Conservation (phyloP, 2,329 filamentous ascomycete genomes). For the Polychaeton citri region DNA sequence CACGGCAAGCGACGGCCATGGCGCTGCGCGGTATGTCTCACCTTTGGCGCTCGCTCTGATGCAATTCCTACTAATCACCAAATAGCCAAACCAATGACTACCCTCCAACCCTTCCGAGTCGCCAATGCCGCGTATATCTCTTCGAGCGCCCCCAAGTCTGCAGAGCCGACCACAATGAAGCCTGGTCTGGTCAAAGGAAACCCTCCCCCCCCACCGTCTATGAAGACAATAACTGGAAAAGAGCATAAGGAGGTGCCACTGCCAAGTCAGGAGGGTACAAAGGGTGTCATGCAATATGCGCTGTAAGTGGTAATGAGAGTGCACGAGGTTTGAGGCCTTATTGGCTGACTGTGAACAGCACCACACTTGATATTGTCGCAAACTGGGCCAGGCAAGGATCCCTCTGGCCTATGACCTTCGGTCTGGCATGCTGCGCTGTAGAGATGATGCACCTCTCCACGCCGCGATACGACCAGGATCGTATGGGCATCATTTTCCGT, state of each 20-base stretch:
- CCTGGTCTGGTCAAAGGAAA: constrained; percentile 39
- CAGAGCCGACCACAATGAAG: constrained; percentile 41
- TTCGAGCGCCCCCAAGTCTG: constrained; percentile 50
- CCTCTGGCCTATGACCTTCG: constrained; percentile 81
- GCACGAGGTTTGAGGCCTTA: not conserved
- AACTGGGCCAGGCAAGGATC: constrained; percentile 80
- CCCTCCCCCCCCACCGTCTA: constrained; percentile 37
- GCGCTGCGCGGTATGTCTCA: constrained; percentile 39
- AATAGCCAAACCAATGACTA: constrained; percentile 51
- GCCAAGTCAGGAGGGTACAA: constrained; percentile 64
- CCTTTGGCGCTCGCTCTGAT: constrained; percentile 1
- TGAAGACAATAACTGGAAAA: constrained; percentile 34
- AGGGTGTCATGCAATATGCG: constrained; percentile 72
- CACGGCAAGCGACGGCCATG: constrained; percentile 39
- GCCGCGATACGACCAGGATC: constrained; percentile 79
- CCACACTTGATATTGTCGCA: constrained; percentile 62
- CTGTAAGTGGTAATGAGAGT: constrained; percentile 46
- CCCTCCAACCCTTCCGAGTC: constrained; percentile 49
- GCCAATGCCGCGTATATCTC: constrained; percentile 49
- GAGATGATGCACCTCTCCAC: constrained; percentile 91
- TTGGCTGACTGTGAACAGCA: constrained; percentile 32
- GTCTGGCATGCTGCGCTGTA: constrained; percentile 75
- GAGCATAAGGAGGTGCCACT: constrained; percentile 59
- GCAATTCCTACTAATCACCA: constrained; percentile 11
- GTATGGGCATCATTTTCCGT: constrained; percentile 80